Percentiles rank a stretch among this genome's conserved stretches.
Conservation (phyloP, 1,284 basidiomycete genomes). For the Cutaneotrichosporon arboriforme region DNA sequence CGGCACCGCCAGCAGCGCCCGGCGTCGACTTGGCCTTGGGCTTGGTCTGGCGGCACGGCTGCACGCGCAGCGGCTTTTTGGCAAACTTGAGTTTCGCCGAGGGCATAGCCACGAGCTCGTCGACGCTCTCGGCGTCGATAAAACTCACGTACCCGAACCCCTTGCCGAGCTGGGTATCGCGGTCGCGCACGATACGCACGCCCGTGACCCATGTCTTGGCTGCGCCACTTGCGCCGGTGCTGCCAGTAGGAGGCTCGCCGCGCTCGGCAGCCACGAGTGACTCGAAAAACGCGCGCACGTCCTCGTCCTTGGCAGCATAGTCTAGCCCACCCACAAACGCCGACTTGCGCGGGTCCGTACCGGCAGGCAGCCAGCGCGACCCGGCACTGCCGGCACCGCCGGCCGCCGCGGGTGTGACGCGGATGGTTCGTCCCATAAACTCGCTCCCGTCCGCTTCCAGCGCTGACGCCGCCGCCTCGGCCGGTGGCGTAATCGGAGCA, state of each 20-base stretch:
- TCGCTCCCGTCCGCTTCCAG: slow-evolving; percentile 62
- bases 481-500: slow-evolving; percentile 64
- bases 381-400: slow-evolving; percentile 31
- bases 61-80: slow-evolving; percentile 79
- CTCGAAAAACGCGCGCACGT: slow-evolving; percentile 82
- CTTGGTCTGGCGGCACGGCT: slow-evolving; percentile 65
- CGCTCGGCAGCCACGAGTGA: slow-evolving; percentile 66
- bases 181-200: slow-evolving; percentile 84
- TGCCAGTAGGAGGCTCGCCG: slow-evolving; percentile 56
- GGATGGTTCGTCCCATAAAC: slow-evolving; percentile 69
- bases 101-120: slow-evolving; percentile 76
- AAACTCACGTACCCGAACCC: slow-evolving; percentile 95
- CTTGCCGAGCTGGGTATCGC: slow-evolving; percentile 92
- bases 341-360: slow-evolving; percentile 68
- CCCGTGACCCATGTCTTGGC: slow-evolving; percentile 64
- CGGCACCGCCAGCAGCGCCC: slow-evolving; percentile 3
- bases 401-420: slow-evolving; percentile 57
- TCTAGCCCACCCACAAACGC: slow-evolving; percentile 91
- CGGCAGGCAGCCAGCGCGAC: slow-evolving; percentile 39
- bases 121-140: slow-evolving; percentile 73
- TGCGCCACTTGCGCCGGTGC: no score
- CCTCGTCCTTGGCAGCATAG: slow-evolving; percentile 86
- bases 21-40: slow-evolving; percentile 25
- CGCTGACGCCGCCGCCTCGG: slow-evolving; percentile 62
- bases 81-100: slow-evolving; percentile 73